phyloP scores from a whole-genome alignment of 148 eudicot species.

The Rhododendron molle region DNA sequence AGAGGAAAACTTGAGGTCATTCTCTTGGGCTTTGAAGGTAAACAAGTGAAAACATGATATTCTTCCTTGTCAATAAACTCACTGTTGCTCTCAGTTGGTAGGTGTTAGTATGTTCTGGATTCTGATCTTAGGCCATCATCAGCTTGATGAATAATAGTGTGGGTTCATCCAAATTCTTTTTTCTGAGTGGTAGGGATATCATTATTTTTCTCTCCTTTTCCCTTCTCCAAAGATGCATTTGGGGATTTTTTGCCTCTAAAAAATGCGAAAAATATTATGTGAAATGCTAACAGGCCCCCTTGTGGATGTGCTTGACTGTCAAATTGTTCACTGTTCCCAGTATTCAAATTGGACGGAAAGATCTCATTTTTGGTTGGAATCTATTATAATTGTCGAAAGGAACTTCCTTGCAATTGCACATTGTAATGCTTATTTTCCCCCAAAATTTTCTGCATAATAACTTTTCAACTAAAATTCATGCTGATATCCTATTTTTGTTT shows the following conservation, averaged over 20 bases:
- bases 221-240: neutral
- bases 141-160: neutral
- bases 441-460: neutral
- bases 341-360: neutral
- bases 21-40: slow-evolving; percentile 87
- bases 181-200: neutral
- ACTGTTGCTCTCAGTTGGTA: neutral
- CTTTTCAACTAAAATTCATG: neutral
- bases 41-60: slow-evolving; percentile 9
- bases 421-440: neutral
- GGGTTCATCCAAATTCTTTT: neutral
- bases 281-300: neutral
- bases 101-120: neutral
- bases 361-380: slow-evolving; percentile 1
- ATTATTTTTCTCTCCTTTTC: neutral
- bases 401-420: neutral
- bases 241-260: neutral
- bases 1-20: slow-evolving; percentile 67
- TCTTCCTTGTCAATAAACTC: neutral
- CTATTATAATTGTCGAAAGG: neutral
- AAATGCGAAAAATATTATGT: neutral
- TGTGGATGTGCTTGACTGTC: neutral
- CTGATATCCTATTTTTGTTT: slow-evolving; percentile 13
- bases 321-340: neutral
- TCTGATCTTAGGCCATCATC: neutral